Percentiles rank a stretch among this genome's conserved stretches.
Evolutionary conservation across 2,329 filamentous ascomycete genomes (phyloP).

Genomic region (Pseudogymnoascus sp.): DNA sequence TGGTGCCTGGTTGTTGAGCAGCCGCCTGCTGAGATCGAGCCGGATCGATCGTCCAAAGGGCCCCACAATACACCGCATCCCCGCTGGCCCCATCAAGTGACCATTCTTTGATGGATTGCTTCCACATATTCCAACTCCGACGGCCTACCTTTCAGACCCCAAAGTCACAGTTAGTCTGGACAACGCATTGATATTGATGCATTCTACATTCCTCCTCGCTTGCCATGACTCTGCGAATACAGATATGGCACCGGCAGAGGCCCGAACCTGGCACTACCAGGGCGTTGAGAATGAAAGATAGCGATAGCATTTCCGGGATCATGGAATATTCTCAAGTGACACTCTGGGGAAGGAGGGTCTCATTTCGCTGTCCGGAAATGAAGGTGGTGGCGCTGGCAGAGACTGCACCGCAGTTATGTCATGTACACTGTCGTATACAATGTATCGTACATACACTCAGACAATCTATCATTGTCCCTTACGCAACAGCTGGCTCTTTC

Average conservation of each 20-base stretch:
- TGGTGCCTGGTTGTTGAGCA: not conserved
- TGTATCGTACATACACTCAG: not conserved
- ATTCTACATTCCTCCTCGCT: not conserved
- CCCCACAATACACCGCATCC: not conserved
- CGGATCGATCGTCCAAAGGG: not conserved
- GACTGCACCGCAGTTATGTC: not conserved
- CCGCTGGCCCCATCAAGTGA: not conserved
- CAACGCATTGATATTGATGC: not conserved
- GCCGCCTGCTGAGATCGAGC: not conserved
- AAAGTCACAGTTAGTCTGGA: not conserved
- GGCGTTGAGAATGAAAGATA: not conserved
- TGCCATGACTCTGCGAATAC: not conserved
- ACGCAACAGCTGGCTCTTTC: not conserved
- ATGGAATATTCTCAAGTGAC: not conserved
- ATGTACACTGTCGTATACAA: not conserved
- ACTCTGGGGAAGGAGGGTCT: not conserved
- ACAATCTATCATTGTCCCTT: not conserved
- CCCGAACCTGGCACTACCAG: not conserved
- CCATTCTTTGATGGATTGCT: not conserved
- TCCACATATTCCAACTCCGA: not conserved
- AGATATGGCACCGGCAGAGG: slow-evolving; percentile 1
- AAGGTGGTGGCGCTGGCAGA: not conserved
- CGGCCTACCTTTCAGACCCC: not conserved
- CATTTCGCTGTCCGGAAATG: not conserved
- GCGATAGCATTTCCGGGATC: not conserved